A percentile compares a stretch with the other conserved stretches of the same genome.
Evolutionary conservation across 371 early-diverging fungal species (phyloP).

Genomic region (Rhizomucor miehei): DNA sequence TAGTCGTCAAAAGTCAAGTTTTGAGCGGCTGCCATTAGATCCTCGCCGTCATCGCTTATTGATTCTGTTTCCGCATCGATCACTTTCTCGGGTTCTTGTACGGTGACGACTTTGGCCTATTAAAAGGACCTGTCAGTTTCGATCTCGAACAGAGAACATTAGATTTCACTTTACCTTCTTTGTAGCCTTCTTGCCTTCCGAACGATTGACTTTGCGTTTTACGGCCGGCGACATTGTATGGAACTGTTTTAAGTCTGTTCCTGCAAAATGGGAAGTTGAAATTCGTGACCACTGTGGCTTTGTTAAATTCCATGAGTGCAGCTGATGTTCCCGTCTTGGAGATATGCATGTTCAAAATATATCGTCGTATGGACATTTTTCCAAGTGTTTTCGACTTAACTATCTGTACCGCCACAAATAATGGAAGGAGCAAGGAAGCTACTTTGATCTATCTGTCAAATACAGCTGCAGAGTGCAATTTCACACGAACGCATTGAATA

Average conservation of each 20-base stretch:
- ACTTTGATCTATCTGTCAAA: too few species aligned
- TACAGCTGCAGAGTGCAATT: too few species aligned
- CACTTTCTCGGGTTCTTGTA: background rate
- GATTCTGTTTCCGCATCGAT: constrained; percentile 4
- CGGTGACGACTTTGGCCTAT: constrained; percentile 3
- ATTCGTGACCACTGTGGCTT: too few species aligned
- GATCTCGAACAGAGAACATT: background rate
- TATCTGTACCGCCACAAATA: too few species aligned
- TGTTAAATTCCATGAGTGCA: too few species aligned
- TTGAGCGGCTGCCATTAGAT: constrained; percentile 23
- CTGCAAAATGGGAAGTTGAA: too few species aligned
- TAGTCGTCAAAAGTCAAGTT: constrained; percentile 24
- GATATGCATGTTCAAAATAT: too few species aligned
- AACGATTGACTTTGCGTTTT: constrained; percentile 6
- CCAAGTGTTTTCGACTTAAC: too few species aligned
- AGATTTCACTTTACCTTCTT: constrained; percentile 2
- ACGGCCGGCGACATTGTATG: constrained; percentile 4
- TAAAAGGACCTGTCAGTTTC: background rate
- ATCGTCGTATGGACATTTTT: too few species aligned
- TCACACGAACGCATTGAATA: too few species aligned
- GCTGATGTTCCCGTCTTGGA: too few species aligned
- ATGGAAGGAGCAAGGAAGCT: too few species aligned
- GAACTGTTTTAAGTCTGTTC: background rate
- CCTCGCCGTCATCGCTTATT: constrained; percentile 25
- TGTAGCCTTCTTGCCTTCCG: background rate